Evolutionary conservation across 139 green algal genomes (phyloP), one percentile per base, ranked within the genome.

Genomic region (Picochlorum sp.): DNA sequence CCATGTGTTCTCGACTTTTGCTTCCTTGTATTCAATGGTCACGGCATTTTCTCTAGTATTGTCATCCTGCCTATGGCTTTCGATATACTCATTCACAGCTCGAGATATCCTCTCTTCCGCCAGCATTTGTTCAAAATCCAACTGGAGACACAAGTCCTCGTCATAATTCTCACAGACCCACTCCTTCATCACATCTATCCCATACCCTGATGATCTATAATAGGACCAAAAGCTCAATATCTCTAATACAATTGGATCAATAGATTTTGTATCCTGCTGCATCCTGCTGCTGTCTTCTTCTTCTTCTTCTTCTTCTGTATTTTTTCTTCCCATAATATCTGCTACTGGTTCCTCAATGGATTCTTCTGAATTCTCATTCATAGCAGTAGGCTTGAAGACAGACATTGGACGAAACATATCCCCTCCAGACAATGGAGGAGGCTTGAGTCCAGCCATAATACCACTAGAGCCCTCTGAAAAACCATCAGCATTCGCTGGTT

Each of bases 151-250:
- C 8, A 16, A 18, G 41, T 54, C 47, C 47, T 54, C 47, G 24
- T 54, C 60, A 45, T 66, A 66, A 57, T 66, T 54, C 14, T 56
- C n/a, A 8, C 0, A 14, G 4, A 66, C 60, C 60, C 60, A 66
- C 37, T 66, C 60, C 16, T 44, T 45, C 60, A 66, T 66, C 15
- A 31, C 34, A 18, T 66, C 37, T 6, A 23, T 15, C 15, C 38
- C 34, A 41, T 45, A 66, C 16, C 60, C 60, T 8, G 9, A 55
- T 9, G 14, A 16, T 23, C 60, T n/a, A 13, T 66, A 66, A n/a
- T 56, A 59, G 0, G 34, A 45, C 60, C 60, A 66, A 31, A 66
- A 66, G 10, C 18, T 38, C 0, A 66, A 45, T 20, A 66, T 23
- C n/a, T 66, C 60, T 47, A 66, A 59, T 10, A 66, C 24, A 14